These are phyloP conservation scores for Carallia pectinifolia DNA, from an alignment of 345 rosid species.

Conservation along the genomic window DNA sequence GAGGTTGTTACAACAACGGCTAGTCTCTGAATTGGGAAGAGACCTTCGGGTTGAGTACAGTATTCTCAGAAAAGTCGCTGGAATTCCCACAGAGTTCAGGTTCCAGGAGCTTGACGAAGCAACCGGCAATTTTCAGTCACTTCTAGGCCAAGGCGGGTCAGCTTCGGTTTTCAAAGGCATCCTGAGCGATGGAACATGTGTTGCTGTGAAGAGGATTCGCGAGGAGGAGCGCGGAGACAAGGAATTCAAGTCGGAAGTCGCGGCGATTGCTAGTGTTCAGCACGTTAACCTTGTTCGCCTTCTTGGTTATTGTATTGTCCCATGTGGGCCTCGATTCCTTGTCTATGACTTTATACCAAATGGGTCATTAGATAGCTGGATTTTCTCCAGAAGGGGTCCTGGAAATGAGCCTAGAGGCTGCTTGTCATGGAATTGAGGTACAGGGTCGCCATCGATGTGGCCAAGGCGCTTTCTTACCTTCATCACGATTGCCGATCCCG, in stretches of 20 bases:
- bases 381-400: conserved; percentile 14
- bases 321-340: conserved; percentile 19
- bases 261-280: conserved; percentile 32
- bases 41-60: conserved; percentile 84
- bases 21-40: conserved; percentile 47
- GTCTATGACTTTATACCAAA: conserved; percentile 23
- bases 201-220: conserved; percentile 25
- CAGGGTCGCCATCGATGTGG: conserved; percentile 29
- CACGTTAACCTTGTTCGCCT: conserved; percentile 25
- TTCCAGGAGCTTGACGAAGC: conserved; percentile 76
- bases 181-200: conserved; percentile 22
- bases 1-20: conserved; percentile 37
- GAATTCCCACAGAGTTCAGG: conserved; percentile 64
- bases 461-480: conserved; percentile 29
- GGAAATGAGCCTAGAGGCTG: conserved; percentile 46
- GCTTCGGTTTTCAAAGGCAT: conserved; percentile 32
- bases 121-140: conserved; percentile 53
- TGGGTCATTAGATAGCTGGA: conserved; percentile 31
- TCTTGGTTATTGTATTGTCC: conserved; percentile 23
- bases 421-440: conserved; percentile 39
- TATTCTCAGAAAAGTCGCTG: conserved; percentile 79
- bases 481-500: conserved; percentile 31
- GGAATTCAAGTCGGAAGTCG: conserved; percentile 26
- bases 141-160: conserved; percentile 27
- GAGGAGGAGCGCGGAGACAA: conserved; percentile 27